Conservation (phyloP, 2,329 filamentous ascomycete species). For the Lecanicillium sp. region DNA sequence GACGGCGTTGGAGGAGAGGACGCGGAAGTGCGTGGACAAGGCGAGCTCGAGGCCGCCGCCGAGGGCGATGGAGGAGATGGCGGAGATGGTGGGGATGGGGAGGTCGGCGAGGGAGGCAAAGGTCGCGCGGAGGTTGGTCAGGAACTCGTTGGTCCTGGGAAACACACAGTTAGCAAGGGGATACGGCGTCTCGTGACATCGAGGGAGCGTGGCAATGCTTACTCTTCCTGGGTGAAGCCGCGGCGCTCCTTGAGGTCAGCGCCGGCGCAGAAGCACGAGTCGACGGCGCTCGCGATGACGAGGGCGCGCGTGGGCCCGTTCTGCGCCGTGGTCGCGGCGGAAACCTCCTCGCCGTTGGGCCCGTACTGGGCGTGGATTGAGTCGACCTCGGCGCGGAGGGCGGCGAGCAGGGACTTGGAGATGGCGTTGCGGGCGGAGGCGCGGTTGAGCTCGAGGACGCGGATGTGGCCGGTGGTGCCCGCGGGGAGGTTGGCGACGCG, state of each 20-base stretch:
- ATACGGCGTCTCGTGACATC: too few species aligned
- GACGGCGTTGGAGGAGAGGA: conserved; percentile 71
- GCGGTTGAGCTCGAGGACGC: conserved; percentile 81
- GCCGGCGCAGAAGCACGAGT: conserved; percentile 85
- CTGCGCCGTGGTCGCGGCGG: conserved; percentile 37
- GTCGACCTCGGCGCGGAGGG: conserved; percentile 67
- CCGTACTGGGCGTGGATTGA: conserved; percentile 61
- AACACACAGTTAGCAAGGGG: conserved; percentile 6
- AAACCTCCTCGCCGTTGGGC: conserved; percentile 46
- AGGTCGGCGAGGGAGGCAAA: conserved; percentile 68
- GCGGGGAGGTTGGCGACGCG: conserved; percentile 70
- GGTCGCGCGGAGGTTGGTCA: conserved; percentile 68
- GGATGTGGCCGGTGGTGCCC: conserved; percentile 75
- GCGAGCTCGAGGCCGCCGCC: conserved; percentile 93
- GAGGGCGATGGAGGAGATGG: conserved; percentile 77
- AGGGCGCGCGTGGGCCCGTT: conserved; percentile 67
- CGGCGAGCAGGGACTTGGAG: conserved; percentile 67
- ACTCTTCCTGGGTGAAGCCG: conserved; percentile 74
- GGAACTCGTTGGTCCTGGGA: conserved; percentile 69
- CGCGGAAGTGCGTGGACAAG: conserved; percentile 80
- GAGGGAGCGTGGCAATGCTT: conserved; percentile 24
- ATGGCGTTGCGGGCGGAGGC: conserved; percentile 86
- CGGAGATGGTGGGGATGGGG: conserved; percentile 83
- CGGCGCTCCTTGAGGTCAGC: conserved; percentile 88
- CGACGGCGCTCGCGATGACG: conserved; percentile 77